Base-by-base conservation (phyloP, 1,284 basidiomycete genomes). In the Trametes versicolor region DNA sequence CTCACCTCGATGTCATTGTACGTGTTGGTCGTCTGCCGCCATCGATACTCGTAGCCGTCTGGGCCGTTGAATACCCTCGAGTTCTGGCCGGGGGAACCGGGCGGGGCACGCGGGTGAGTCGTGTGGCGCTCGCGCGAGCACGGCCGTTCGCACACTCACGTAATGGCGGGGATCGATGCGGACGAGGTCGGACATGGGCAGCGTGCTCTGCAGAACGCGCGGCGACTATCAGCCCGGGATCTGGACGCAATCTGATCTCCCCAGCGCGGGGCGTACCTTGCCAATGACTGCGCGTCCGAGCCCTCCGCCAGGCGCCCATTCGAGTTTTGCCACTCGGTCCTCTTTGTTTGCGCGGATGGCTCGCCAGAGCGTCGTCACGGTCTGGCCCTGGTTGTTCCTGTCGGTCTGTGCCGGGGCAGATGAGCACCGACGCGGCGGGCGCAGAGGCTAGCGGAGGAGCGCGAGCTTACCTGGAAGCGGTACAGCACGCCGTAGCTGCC, bases 271-370 rank as follows among this genome's bases (percentile, higher is more conserved):
- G 72, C 74, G 68, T 70, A 92, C 92, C 84, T 93, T 93, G 74
- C 92, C 92, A 73, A 94, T 92, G 70, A 91, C 83, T 70, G 91
- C 88, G 72, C 93, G 91, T 69, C 93, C 92, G 62, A 94, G 88
- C 62, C 89, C 87, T 65, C 92, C 92, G 71, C 86, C 91, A 59
- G 86, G 80, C 60, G 89, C 85, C 93, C 92, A 95, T 77, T 95
- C 93, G 65, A 95, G 85, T 79, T 89, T 92, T 70, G 93, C 92
- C 71, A 94, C 89, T 52, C 91, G 87, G 76, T 94, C 92, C 79
- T 93, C 91, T 75, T 90, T 92, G 80, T 90, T 91, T 59, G 89
- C 83, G 57, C 92, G 90, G 72, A 92, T 90, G 36, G 89, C 81
- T 65, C 90, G 86, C 85, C 85, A 92, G 60, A 94, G 81, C 32